Evolutionary conservation across 2,329 filamentous ascomycete species (phyloP).

Genomic region (Colletotrichum siamense): DNA sequence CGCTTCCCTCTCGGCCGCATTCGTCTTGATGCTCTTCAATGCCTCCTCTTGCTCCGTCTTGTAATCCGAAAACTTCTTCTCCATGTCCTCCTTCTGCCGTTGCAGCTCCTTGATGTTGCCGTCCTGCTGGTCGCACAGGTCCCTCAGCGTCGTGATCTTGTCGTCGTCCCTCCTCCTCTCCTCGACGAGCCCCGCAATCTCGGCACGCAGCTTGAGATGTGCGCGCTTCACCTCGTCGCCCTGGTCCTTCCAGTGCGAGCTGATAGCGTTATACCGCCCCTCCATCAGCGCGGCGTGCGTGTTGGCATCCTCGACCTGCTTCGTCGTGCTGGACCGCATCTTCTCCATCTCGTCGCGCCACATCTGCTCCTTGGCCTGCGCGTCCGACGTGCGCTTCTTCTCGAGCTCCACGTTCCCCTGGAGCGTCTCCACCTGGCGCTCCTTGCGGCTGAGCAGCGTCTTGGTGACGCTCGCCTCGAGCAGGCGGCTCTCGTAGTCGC

Average conservation of each 20-base stretch:
- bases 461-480: slow-evolving; percentile 76
- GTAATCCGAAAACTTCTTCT: slow-evolving; percentile 66
- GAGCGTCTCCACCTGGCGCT: slow-evolving; percentile 75
- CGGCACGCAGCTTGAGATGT: slow-evolving; percentile 52
- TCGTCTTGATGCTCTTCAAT: slow-evolving; percentile 63
- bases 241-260: slow-evolving; percentile 70
- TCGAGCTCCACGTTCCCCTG: slow-evolving; percentile 69
- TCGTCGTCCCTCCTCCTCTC: slow-evolving; percentile 66
- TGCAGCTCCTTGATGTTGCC: slow-evolving; percentile 67
- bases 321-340: slow-evolving; percentile 61
- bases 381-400: slow-evolving; percentile 63
- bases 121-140: slow-evolving; percentile 76
- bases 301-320: slow-evolving; percentile 70
- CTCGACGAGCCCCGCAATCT: slow-evolving; percentile 60
- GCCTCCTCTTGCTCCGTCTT: slow-evolving; percentile 68
- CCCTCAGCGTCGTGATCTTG: slow-evolving; percentile 67
- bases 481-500: slow-evolving; percentile 72
- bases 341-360: slow-evolving; percentile 72
- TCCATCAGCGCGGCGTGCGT: slow-evolving; percentile 71
- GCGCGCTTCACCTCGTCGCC: slow-evolving; percentile 64
- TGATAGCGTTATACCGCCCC: slow-evolving; percentile 71
- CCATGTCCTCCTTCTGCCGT: slow-evolving; percentile 68
- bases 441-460: slow-evolving; percentile 72
- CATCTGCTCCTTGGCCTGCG: slow-evolving; percentile 63
- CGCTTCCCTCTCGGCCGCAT: slow-evolving; percentile 61